These are phyloP conservation scores for Phylloporus sp. DNA, from an alignment of 768 basidiomycete species.

Conservation along the genomic window DNA sequence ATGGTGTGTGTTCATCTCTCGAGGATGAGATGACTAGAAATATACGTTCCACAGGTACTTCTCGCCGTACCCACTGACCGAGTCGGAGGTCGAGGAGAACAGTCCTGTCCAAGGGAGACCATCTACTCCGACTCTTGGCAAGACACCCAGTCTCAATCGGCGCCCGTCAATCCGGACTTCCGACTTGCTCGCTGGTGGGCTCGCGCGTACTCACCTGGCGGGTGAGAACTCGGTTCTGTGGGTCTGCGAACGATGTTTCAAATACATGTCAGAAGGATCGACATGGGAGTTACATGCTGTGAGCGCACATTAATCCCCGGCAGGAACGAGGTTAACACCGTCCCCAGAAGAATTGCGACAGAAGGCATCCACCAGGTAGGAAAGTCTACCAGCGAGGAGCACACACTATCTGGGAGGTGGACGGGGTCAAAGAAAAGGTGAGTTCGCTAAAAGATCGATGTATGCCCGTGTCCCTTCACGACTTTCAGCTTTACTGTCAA, in stretches of 20 bases:
- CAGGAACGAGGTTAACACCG: conserved; percentile 10
- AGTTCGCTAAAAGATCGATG: conserved; percentile 11
- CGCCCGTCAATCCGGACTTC: conserved; percentile 71
- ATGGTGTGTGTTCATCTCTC: conserved; percentile 51
- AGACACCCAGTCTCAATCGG: conserved; percentile 47
- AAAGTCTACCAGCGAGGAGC: conserved; percentile 90
- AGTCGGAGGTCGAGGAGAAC: conserved; percentile 57
- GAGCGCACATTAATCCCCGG: conserved; percentile 21
- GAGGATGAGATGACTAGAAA: not conserved
- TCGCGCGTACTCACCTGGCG: conserved; percentile 41
- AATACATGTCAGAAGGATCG: conserved; percentile 79
- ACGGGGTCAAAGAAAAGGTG: conserved; percentile 83
- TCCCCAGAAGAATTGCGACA: conserved; percentile 60
- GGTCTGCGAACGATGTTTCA: conserved; percentile 95
- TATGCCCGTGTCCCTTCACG: not conserved
- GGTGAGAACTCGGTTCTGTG: conserved; percentile 57
- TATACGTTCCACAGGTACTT: conserved; percentile 61
- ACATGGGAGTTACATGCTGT: conserved; percentile 71
- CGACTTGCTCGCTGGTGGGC: conserved; percentile 62
- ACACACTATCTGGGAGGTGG: conserved; percentile 92
- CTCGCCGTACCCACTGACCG: conserved; percentile 82
- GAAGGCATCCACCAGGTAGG: conserved; percentile 74
- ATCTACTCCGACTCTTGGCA: conserved; percentile 28
- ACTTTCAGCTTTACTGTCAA: conserved; percentile 83
- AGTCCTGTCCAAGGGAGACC: conserved; percentile 21